A percentile compares a stretch with the other conserved stretches of the same genome.
These are phyloP conservation scores for Plantago major DNA, from an alignment of 257 asterid genomes.

Conservation along the genomic window DNA sequence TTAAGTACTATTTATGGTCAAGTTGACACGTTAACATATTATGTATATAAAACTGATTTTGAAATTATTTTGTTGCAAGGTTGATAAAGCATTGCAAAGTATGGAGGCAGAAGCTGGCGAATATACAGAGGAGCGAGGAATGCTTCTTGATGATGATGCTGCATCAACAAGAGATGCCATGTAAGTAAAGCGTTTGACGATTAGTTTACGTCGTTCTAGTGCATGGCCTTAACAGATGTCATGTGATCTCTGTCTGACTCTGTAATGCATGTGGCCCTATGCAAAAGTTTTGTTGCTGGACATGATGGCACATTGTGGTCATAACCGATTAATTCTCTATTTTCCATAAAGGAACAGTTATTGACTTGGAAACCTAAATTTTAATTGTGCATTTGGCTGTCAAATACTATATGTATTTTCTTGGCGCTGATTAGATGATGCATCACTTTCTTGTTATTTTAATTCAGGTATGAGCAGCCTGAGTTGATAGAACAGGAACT, in stretches of 20 bases:
- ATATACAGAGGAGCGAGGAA: slow-evolving; percentile 76
- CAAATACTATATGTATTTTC: no score
- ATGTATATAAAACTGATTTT: no score
- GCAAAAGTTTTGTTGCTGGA: no score
- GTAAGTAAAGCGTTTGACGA: slow-evolving; percentile 34
- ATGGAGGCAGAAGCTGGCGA: slow-evolving; percentile 87
- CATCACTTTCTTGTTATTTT: slow-evolving; percentile 2
- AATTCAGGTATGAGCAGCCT: slow-evolving; percentile 88
- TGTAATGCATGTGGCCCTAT: no score
- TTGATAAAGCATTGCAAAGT: slow-evolving; percentile 85
- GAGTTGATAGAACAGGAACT: slow-evolving; percentile 76
- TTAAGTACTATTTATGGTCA: no score
- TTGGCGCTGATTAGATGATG: not conserved
- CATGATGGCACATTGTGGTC: no score
- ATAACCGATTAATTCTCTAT: no score
- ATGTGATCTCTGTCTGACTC: not conserved
- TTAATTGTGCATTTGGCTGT: not conserved
- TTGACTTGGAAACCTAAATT: no score
- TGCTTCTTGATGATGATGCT: slow-evolving; percentile 84
- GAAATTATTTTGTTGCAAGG: no score
- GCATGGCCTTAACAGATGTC: not conserved
- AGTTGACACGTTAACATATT: no score
- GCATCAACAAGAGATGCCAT: no score
- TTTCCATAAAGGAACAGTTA: no score
- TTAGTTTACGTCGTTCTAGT: slow-evolving; percentile 8